phyloP scores from a whole-genome alignment of 2,329 filamentous ascomycete genomes.

The Fusarium poae region DNA sequence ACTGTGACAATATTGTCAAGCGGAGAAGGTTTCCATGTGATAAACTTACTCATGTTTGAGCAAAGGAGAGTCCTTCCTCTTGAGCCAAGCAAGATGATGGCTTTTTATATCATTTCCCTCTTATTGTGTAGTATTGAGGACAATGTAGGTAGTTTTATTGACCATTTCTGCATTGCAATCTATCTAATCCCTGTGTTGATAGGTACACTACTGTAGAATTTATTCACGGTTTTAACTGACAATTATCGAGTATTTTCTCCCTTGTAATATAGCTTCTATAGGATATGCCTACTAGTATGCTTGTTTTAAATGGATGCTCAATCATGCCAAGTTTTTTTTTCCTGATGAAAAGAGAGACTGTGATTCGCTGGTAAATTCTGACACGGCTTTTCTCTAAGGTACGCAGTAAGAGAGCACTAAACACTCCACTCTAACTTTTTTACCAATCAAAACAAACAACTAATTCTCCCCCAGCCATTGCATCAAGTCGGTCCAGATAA shows the following conservation, averaged over 20 bases:
- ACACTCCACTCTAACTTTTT: neutral
- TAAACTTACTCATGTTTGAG: neutral
- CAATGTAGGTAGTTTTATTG: neutral
- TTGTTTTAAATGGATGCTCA: slow-evolving; percentile 2
- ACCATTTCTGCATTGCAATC: neutral
- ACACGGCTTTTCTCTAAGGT: neutral
- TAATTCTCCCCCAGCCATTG: slow-evolving; percentile 10
- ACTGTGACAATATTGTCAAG: neutral
- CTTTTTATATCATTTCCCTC: neutral
- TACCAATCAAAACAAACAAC: slow-evolving; percentile 3
- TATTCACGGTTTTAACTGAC: neutral
- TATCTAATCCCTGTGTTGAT: neutral
- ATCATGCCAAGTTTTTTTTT: neutral
- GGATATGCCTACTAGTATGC: neutral
- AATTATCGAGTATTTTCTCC: neutral
- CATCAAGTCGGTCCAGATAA: slow-evolving; percentile 18
- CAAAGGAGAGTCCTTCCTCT: neutral
- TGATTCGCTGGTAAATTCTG: slow-evolving; percentile 11
- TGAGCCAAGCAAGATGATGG: neutral
- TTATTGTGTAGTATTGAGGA: neutral
- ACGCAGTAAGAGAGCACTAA: neutral
- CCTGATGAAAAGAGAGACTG: neutral
- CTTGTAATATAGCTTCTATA: neutral
- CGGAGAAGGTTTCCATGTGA: neutral
- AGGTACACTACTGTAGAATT: neutral